Base-by-base conservation (phyloP, 2,329 filamentous ascomycete genomes). In the Cladobotryum protrusum region DNA sequence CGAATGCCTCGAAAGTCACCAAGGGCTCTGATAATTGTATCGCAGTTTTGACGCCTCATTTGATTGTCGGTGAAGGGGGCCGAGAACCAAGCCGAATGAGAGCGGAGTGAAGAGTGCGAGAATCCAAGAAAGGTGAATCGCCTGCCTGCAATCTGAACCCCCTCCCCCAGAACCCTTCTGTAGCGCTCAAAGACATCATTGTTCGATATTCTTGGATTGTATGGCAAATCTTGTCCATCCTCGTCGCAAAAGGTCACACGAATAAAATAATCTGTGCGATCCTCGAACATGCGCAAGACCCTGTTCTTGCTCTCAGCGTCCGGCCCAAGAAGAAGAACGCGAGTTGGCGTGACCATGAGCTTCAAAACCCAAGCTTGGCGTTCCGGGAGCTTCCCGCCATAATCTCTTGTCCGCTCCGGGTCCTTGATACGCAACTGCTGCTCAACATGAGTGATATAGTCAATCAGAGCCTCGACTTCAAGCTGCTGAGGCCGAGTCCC, bases 181-280 rank as follows among this genome's bases (percentile, higher is more conserved):
- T 90, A 91, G 1, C 83, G 78, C 0, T 63, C 57, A 53, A 81
- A 78, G 8, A 89, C 72, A 0, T 55, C 40, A 0, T 79, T 71
- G 49, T 71, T 67, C 18, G 63, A 64, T 1, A 77, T 63, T 5
- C 65, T 70, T 1, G 75, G 63, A 50, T 82, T 83, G 61, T 80
- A 83, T 15, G 70, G 72, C 0, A 93, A 61, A 15, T 79, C 76
- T 19, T 82, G 73, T 0, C 85, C 85, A 58, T 87, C 79, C 61
- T 95, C 88, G 43, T 93, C 88, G 29, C 75, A 75, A 57, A 93
- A 90, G 6, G 81, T 76, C 0, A 91, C 85, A 0, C 88, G 77
- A 1, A 88, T 60, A 56, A 90, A 90, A 56, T 77, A 74, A 42
- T 86, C 79, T 2, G 75, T 75, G 49, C 82, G 72, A 0, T 76